Percentiles rank a stretch among this genome's conserved stretches.
Conservation (phyloP, 2,329 filamentous ascomycete genomes). For the Pseudocercospora fuligena region DNA sequence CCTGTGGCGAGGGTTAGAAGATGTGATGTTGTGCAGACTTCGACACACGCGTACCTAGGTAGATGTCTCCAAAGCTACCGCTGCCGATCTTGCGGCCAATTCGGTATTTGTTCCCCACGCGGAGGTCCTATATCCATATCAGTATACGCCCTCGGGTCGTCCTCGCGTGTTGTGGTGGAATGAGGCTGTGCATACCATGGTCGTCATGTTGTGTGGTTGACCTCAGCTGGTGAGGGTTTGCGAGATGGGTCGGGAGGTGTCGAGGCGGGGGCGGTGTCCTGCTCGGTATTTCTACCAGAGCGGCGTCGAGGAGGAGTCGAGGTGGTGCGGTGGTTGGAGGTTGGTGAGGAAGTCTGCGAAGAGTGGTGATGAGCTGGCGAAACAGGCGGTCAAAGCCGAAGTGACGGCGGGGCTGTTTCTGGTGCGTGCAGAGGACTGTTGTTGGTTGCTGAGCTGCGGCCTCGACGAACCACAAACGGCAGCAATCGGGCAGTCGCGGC, state of each 20-base stretch:
- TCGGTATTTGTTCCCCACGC: conserved; percentile 99
- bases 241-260: conserved; percentile 17
- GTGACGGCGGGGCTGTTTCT: not conserved
- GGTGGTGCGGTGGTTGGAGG: conserved; percentile 2
- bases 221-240: conserved; percentile 35
- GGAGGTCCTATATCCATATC: conserved; percentile 74
- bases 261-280: conserved; percentile 17
- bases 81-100: conserved; percentile 99
- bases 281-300: conserved; percentile 38
- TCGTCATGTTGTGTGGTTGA: conserved; percentile 58
- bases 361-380: conserved; percentile 13
- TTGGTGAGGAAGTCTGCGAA: conserved; percentile 9
- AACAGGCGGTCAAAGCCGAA: conserved; percentile 13
- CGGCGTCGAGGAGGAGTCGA: conserved; percentile 14
- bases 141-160: conserved; percentile 36
- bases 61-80: conserved; percentile 97
- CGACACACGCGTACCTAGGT: conserved; percentile 67
- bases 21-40: not conserved
- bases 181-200: conserved; percentile 60
- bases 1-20: conserved; percentile 54
- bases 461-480: not conserved
- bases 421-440: not conserved
- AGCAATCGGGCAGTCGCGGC: not conserved
- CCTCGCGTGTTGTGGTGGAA: conserved; percentile 28
- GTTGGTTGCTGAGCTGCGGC: not conserved